These are phyloP conservation scores for Amphicarpaea edgeworthii DNA, from an alignment of 306 rosid species.

Conservation along the genomic window DNA sequence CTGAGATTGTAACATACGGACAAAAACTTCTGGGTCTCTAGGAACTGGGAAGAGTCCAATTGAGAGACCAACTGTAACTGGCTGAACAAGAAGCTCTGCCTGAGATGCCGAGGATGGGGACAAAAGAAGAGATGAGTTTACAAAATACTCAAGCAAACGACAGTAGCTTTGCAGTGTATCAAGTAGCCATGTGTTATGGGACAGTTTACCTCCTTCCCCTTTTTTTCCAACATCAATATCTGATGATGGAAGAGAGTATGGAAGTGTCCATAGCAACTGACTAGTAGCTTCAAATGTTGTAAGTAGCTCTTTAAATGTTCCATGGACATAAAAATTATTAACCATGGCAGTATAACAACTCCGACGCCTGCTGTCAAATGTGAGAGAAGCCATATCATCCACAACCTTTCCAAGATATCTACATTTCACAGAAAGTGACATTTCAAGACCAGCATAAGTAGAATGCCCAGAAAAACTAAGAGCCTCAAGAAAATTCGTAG, in stretches of 20 bases:
- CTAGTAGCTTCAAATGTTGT: constrained; percentile 98
- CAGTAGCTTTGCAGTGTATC: constrained; percentile 91
- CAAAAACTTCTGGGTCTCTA: constrained; percentile 96
- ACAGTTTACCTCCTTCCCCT: constrained; percentile 71
- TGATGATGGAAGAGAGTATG: constrained; percentile 64
- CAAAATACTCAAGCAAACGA: constrained; percentile 90
- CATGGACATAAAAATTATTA: constrained; percentile 92
- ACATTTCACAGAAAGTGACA: constrained; percentile 84
- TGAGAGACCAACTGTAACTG: constrained; percentile 94
- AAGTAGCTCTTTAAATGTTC: constrained; percentile 89
- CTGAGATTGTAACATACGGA: constrained; percentile 95
- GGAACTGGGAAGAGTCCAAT: constrained; percentile 98
- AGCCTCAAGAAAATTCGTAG: constrained; percentile 86
- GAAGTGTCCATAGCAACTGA: constrained; percentile 90
- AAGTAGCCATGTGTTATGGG: constrained; percentile 85
- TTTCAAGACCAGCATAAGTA: constrained; percentile 68
- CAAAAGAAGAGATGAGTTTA: constrained; percentile 86
- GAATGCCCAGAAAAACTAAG: constrained; percentile 87
- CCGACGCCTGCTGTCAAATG: constrained; percentile 86
- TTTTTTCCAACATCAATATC: constrained; percentile 67
- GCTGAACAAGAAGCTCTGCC: constrained; percentile 92
- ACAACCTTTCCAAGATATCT: constrained; percentile 95
- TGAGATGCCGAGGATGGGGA: constrained; percentile 91
- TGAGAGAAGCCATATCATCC: constrained; percentile 87
- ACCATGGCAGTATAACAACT: constrained; percentile 87